Conservation (phyloP, 495 filamentous ascomycete genomes). For the Aspergillus incahuasiensis region DNA sequence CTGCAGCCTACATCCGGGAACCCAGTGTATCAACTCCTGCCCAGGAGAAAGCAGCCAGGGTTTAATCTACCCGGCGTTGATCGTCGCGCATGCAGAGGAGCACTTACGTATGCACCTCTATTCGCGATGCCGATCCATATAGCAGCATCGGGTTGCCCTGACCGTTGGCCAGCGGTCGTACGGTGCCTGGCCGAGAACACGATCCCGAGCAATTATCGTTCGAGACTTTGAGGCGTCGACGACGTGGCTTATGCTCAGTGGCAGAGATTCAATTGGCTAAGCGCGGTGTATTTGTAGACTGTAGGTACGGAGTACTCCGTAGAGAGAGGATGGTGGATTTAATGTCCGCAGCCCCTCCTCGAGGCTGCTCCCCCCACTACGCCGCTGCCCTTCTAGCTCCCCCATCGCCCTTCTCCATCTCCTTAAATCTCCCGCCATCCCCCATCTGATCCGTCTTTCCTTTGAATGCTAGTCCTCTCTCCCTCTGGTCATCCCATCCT, state of each 20-base stretch:
- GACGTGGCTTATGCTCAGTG: neutral
- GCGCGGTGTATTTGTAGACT: neutral
- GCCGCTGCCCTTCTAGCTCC: neutral
- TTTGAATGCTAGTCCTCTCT: neutral
- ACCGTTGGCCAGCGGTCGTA: neutral
- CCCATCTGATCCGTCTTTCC: conserved; percentile 5
- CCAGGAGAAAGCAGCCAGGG: neutral
- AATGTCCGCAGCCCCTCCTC: conserved; percentile 1
- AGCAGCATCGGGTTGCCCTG: neutral
- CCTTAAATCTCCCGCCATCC: conserved; percentile 19
- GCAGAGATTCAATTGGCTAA: neutral
- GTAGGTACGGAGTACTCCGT: no score
- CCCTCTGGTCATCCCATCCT: conserved; percentile 3
- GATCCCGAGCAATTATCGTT: neutral
- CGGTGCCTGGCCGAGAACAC: neutral
- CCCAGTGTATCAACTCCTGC: neutral
- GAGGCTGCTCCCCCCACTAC: neutral
- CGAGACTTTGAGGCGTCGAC: neutral
- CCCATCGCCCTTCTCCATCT: neutral
- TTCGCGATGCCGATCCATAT: conserved; percentile 1
- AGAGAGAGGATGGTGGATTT: neutral
- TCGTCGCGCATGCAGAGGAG: conserved; percentile 1
- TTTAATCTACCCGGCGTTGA: conserved; percentile 1
- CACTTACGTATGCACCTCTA: neutral
- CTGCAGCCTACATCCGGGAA: no score